phyloP scores from a whole-genome alignment of 2,329 filamentous ascomycete genomes.

The Cercospora sp. region DNA sequence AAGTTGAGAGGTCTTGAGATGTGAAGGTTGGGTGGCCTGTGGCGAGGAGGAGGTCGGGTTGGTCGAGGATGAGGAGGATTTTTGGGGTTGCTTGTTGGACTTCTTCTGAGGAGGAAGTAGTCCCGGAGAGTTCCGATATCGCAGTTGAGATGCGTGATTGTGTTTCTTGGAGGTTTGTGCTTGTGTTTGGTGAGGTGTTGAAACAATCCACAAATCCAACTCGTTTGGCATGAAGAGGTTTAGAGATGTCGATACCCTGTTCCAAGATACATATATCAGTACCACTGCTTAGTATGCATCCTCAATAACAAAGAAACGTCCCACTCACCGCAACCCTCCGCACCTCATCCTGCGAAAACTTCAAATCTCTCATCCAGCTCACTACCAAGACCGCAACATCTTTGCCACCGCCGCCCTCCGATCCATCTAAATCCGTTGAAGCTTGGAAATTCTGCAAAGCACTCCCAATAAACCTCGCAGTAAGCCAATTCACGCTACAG shows the following conservation, averaged over 20 bases:
- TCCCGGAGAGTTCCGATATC: neutral
- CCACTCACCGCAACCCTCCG: slow-evolving; percentile 28
- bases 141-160: slow-evolving; percentile 17
- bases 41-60: slow-evolving; percentile 47
- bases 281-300: too few species aligned
- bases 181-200: neutral
- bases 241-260: slow-evolving; percentile 68
- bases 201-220: slow-evolving; percentile 78
- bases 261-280: too few species aligned
- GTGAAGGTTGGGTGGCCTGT: slow-evolving; percentile 30
- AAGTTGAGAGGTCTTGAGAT: slow-evolving; percentile 34
- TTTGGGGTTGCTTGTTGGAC: slow-evolving; percentile 18
- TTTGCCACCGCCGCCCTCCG: slow-evolving; percentile 2
- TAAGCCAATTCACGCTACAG: slow-evolving; percentile 57
- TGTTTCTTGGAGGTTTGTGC: neutral
- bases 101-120: neutral
- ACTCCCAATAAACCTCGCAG: slow-evolving; percentile 53
- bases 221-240: slow-evolving; percentile 56
- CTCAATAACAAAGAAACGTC: too few species aligned
- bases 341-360: slow-evolving; percentile 74
- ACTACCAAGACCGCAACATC: slow-evolving; percentile 65
- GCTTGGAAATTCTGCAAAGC: slow-evolving; percentile 38
- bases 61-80: slow-evolving; percentile 48
- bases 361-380: slow-evolving; percentile 76
- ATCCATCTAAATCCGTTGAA: too few species aligned